Evolutionary conservation across 257 asterid genomes (phyloP).

Genomic region (Solanum ossicruentum): DNA sequence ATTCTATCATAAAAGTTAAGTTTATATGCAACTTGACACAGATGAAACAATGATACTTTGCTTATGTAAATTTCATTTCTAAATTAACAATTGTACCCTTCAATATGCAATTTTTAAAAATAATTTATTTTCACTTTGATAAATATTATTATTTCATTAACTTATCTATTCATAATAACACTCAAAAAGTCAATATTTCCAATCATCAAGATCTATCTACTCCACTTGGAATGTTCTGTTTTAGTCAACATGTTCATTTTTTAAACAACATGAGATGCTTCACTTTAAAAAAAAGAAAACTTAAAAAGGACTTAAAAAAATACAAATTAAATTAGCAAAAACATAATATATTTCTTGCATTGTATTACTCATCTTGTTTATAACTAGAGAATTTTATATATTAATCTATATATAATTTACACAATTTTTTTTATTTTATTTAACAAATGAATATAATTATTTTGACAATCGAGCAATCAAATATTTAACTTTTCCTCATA

Average conservation of each 20-base stretch:
- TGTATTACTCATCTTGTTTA: background rate
- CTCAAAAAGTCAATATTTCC: constrained; percentile 35
- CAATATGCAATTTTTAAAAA: background rate
- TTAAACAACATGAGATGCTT: constrained; percentile 3
- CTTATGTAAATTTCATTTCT: background rate
- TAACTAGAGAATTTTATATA: background rate
- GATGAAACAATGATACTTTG: background rate
- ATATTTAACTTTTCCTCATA: background rate
- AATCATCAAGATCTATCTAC: constrained; percentile 46
- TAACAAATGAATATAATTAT: background rate
- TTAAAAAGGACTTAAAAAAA: background rate
- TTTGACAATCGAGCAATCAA: background rate
- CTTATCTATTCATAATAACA: background rate
- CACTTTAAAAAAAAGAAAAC: background rate
- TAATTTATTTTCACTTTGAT: background rate
- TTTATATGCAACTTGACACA: background rate
- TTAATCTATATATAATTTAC: background rate
- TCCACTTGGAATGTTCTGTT: constrained; percentile 53
- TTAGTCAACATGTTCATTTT: constrained; percentile 22
- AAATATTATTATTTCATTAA: background rate
- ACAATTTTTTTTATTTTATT: background rate
- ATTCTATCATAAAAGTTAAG: background rate
- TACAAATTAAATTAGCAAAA: background rate
- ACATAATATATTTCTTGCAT: background rate
- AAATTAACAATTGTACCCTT: background rate